Evolutionary conservation across 1,139 yeast species (phyloP).

Genomic region (Nakaseomyces nivariensis): DNA sequence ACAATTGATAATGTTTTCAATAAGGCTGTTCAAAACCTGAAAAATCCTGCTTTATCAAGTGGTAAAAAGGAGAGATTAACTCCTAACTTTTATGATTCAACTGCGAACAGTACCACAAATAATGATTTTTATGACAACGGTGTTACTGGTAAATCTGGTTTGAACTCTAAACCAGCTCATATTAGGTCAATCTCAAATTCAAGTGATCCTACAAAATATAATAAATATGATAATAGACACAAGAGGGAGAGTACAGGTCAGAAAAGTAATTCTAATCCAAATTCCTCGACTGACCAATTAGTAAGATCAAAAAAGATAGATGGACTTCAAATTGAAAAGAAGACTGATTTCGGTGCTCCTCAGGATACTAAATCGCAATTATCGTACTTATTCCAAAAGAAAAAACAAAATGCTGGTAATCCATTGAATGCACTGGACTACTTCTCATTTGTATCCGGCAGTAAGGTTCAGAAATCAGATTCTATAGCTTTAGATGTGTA

Average conservation of each 20-base stretch:
- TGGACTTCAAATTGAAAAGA: slow-evolving; percentile 18
- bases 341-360: slow-evolving; percentile 9
- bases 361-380: slow-evolving; percentile 21
- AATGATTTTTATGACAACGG: neutral
- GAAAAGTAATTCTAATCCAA: neutral
- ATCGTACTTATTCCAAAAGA: slow-evolving; percentile 27
- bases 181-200: neutral
- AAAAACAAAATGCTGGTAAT: slow-evolving; percentile 30
- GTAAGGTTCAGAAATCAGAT: slow-evolving; percentile 25
- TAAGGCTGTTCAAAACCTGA: slow-evolving; percentile 16
- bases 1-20: slow-evolving; percentile 18
- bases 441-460: slow-evolving; percentile 43
- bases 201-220: neutral
- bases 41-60: slow-evolving; percentile 5
- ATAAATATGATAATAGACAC: neutral
- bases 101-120: neutral
- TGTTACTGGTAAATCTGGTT: neutral
- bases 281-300: slow-evolving; percentile 3
- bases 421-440: slow-evolving; percentile 41
- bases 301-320: slow-evolving; percentile 6
- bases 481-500: slow-evolving; percentile 30
- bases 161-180: neutral
- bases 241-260: neutral
- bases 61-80: neutral
- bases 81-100: neutral